Percentiles rank a stretch among this genome's conserved stretches.
These are phyloP conservation scores for Prunus fruticosa DNA, from an alignment of 306 rosid genomes.

Conservation along the genomic window DNA sequence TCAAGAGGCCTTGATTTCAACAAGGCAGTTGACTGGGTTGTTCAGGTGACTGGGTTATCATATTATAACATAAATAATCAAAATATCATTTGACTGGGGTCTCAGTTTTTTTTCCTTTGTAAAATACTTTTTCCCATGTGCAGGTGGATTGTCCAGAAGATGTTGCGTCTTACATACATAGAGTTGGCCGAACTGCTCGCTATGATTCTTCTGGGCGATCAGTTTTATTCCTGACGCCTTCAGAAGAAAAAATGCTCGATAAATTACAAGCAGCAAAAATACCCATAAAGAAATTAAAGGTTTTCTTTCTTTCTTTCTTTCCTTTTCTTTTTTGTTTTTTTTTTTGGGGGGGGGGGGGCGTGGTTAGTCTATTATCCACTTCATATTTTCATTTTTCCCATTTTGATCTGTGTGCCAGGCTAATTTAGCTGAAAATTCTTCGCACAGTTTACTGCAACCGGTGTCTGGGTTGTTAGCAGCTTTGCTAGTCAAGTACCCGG, in stretches of 20 bases:
- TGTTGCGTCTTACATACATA: slow-evolving; percentile 82
- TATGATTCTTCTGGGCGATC: slow-evolving; percentile 73
- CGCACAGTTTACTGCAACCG: no score
- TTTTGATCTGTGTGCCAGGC: not conserved
- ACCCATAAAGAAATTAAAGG: slow-evolving; percentile 72
- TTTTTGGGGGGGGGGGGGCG: not conserved
- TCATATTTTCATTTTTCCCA: not conserved
- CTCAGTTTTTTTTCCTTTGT: not conserved
- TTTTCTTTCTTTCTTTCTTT: slow-evolving; percentile 8
- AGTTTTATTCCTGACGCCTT: slow-evolving; percentile 73
- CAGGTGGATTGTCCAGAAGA: slow-evolving; percentile 93
- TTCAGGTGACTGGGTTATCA: slow-evolving; percentile 58
- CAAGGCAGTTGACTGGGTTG: slow-evolving; percentile 94
- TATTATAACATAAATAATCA: not conserved
- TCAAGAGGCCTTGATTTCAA: slow-evolving; percentile 97
- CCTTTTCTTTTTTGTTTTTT: not conserved
- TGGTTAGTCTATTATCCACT: not conserved
- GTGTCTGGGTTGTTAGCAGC: slow-evolving; percentile 72
- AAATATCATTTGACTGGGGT: not conserved
- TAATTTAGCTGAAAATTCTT: slow-evolving; percentile 28
- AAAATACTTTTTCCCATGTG: slow-evolving; percentile 9
- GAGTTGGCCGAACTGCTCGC: slow-evolving; percentile 98
- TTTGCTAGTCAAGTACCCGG: slow-evolving; percentile 75
- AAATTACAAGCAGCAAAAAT: slow-evolving; percentile 66
- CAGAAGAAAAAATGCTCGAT: slow-evolving; percentile 78